These are phyloP conservation scores for Magnusiomyces tetraspermus DNA, from an alignment of 1,139 yeast genomes.

Conservation along the genomic window DNA sequence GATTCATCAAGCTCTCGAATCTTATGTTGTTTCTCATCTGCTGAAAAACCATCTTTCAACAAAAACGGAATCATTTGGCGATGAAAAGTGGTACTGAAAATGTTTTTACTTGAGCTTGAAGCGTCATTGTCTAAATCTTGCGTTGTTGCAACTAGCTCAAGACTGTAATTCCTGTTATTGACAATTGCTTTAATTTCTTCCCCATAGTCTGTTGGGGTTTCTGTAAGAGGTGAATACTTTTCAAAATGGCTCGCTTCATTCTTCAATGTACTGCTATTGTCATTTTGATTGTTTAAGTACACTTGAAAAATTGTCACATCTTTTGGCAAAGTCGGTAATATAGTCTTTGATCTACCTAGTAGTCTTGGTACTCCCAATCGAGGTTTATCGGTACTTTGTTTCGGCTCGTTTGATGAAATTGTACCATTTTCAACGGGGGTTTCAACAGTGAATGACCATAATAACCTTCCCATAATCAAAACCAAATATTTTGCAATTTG, in stretches of 20 bases:
- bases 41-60: background rate
- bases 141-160: background rate
- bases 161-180: background rate
- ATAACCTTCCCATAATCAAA: background rate
- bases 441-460: conserved; percentile 4
- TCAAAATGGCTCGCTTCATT: background rate
- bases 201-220: background rate
- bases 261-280: background rate
- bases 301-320: conserved; percentile 3
- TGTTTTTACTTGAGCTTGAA: background rate
- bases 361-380: background rate
- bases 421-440: background rate
- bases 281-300: background rate
- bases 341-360: background rate
- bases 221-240: background rate
- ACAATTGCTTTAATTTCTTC: background rate
- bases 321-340: background rate
- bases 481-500: too few relatives aligned
- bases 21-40: background rate
- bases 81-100: background rate
- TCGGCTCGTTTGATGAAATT: background rate
- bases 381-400: background rate
- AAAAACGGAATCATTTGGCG: background rate
- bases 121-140: background rate
- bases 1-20: background rate